Base-by-base conservation (phyloP, 257 asterid species). In the Plectranthus barbatus region DNA sequence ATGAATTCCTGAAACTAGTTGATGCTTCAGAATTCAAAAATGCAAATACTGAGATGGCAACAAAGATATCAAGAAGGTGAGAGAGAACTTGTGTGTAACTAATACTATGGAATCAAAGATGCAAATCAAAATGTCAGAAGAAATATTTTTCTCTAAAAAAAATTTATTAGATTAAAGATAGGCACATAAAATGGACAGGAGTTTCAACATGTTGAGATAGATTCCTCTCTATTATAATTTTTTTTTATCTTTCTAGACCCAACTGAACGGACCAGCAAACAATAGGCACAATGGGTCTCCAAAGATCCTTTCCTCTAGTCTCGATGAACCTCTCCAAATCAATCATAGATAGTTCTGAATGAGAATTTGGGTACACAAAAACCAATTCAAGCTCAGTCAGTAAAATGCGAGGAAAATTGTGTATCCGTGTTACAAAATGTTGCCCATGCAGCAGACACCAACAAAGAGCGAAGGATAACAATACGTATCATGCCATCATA, bases 61-160 rank as follows among this genome's bases (percentile, higher is more conserved):
- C 19, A 31, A 59, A 39, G 71, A 68, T 56, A 47, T 63, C 42
- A 59, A 45, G 48, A 48, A 62, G 70, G 41, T 53, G 57, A 44
- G 34, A 47, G 66, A 40, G 37, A 53, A 56, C 63, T 39, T 37
- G 2, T 47, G 12, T 29, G 56, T 34, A 48, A 31, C 37, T 14
- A 56, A 56, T 33, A 23, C 29, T 23, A 48, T 61, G 52, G 55
- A 66, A 55, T n/a, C 56, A 60, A 48, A 34, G 52, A 47, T 20
- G 39, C 64, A 65, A 60, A 63, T 51, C 74, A 40, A 45, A 63
- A 36, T 9, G 15, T 33, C 6, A 49, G 46, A 56, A 58, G 39
- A 51, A 57, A 33, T 36, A 60, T 4, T 34, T 6, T 42, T 12
- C 20, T 21, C 9, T 42, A 44, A 40, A 34, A 9, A 40, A 37